phyloP scores from a whole-genome alignment of 768 basidiomycete species.

The Erythrobasidium yunnanense region DNA sequence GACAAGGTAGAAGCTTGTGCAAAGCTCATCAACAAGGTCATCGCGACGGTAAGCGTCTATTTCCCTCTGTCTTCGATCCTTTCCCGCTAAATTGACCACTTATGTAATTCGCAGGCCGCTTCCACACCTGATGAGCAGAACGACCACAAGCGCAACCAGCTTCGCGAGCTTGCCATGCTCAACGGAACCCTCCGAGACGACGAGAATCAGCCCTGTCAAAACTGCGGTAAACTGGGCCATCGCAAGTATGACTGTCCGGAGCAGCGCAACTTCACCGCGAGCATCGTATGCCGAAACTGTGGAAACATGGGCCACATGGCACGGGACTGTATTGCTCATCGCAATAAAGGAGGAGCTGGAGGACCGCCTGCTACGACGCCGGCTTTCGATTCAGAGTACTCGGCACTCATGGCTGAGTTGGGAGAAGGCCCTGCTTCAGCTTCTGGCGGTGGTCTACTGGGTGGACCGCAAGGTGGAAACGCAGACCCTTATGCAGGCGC shows the following conservation, averaged over 20 bases:
- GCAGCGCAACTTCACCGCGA: conserved; percentile 95
- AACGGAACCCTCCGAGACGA: conserved; percentile 99
- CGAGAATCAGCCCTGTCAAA: conserved; percentile 98
- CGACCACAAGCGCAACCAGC: conserved; percentile 96
- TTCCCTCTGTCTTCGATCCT: not conserved
- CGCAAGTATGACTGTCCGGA: conserved; percentile 99
- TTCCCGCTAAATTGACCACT: conserved; percentile 14
- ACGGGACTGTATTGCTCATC: conserved; percentile 79
- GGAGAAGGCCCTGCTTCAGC: conserved; percentile 54
- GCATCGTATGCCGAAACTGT: conserved; percentile 93
- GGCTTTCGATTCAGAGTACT: conserved; percentile 95
- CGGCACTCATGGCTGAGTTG: conserved; percentile 91
- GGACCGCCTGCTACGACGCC: conserved; percentile 47
- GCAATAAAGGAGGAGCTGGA: conserved; percentile 48
- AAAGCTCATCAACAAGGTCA: conserved; percentile 89
- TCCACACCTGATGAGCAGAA: conserved; percentile 99
- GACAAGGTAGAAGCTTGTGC: conserved; percentile 87
- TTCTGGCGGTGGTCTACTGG: not conserved
- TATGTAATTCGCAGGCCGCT: conserved; percentile 74
- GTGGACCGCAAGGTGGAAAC: not conserved
- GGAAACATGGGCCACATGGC: conserved; percentile 99
- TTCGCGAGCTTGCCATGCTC: conserved; percentile 89
- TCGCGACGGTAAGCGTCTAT: too few species aligned
- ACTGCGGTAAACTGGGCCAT: conserved; percentile 84
- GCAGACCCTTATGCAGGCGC: not conserved